Evolutionary conservation across 768 basidiomycete genomes (phyloP), one percentile per base, ranked within the genome.

Genomic region (Gloeopeniophorella convolvens): DNA sequence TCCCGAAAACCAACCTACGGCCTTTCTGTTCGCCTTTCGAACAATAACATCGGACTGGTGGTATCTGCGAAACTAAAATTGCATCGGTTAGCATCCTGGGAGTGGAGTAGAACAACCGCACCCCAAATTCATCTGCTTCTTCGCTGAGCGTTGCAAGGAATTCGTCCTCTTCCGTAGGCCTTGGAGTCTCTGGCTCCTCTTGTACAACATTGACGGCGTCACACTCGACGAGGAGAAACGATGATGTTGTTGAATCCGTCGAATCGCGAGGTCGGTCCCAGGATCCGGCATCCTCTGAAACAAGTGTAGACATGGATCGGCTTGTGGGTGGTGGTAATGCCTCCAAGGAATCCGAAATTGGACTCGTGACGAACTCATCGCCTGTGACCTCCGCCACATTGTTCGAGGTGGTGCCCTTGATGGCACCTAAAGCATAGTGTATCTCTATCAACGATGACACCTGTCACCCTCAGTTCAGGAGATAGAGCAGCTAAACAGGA

Each of bases 41-140:
- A 72, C 59, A 5, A 62, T 61, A 13, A 79, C 62, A 13, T 79
- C 72, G 1, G 75, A 75, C 44, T 75, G 75, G 50, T 77, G 75
- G 51, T 76, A 77, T 45, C 72, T 67, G 39, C 65, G 67, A 46
- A 76, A 78, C 77, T 78, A 50, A 3, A 34, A 1, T 35, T 24
- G 12, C 13, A 36, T 45, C 52, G 50, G 46, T 18, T 2, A 45
- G 20, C 13, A 6, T 15, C 3, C 8, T 18, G 7, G 11, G 15
- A 1, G n/a, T 11, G 9, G 41, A 8, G 35, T 12, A 12, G 16
- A 11, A 21, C 7, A 30, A 10, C 13, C 42, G 15, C 27, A 58
- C 57, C 20, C 57, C 57, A 30, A 45, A 56, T 16, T 52, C 55
- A 23, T 58, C 57, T 5, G 40, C 36, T 4, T 48, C 48, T 27